These are phyloP conservation scores for Nicotiana tomentosiformis DNA, from an alignment of 257 asterid genomes.

Conservation along the genomic window DNA sequence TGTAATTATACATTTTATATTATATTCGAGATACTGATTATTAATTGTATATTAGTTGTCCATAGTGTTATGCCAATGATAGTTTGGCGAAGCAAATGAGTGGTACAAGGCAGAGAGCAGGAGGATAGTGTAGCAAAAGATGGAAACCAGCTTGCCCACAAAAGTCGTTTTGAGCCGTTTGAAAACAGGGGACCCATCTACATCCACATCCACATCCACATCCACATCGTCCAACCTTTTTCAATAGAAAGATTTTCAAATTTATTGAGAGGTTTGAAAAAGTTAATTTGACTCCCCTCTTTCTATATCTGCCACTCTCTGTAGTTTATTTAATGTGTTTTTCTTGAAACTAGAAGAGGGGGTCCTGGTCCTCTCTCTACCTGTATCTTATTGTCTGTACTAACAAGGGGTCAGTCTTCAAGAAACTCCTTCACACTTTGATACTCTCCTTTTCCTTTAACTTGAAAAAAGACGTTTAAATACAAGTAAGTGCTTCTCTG, in stretches of 20 bases:
- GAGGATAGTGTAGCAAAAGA: neutral
- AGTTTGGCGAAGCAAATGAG: neutral
- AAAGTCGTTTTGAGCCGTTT: conserved; percentile 57
- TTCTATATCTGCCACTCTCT: conserved; percentile 10
- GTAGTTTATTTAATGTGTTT: conserved; percentile 25
- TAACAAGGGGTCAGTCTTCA: conserved; percentile 3
- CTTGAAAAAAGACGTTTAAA: conserved; percentile 9
- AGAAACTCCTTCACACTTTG: conserved; percentile 13
- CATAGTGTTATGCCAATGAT: neutral
- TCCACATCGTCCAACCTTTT: neutral
- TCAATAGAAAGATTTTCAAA: conserved; percentile 40
- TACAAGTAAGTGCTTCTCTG: neutral
- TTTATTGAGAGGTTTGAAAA: conserved; percentile 41
- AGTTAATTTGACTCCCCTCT: conserved; percentile 24
- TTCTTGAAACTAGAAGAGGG: conserved; percentile 46
- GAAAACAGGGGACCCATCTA: conserved; percentile 44
- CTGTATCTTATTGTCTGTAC: conserved; percentile 24
- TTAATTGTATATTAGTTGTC: too few species aligned
- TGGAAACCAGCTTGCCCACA: conserved; percentile 26
- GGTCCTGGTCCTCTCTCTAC: conserved; percentile 34
- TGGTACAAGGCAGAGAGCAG: neutral
- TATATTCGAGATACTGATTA: too few species aligned
- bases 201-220: conserved; percentile 13
- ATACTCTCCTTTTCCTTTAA: conserved; percentile 12
- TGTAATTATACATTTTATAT: too few species aligned